Base-by-base conservation (phyloP, 2,329 filamentous ascomycete genomes). In the Colletotrichum chlorophyti region DNA sequence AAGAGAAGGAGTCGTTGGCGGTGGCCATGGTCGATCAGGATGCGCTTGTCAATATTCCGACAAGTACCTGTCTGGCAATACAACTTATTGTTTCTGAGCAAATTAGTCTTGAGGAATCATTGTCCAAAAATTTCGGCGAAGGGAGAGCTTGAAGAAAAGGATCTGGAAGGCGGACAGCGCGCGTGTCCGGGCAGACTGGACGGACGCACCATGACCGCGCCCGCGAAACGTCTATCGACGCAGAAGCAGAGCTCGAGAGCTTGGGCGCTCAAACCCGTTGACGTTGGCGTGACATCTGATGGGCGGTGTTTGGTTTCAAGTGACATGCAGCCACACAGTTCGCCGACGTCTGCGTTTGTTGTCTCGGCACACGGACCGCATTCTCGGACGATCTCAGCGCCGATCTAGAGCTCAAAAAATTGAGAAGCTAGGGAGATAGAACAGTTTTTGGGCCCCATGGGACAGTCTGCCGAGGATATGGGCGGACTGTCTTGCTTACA, bases 331-430 rank as follows among this genome's bases (percentile, higher is more conserved):
- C 31, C 55, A 43, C 55, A 59, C 55, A 49, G 55, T 24, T 51
- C 42, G 12, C 26, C 27, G 42, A 21, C 17, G 35, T 48, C 24
- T 54, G 37, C 34, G 21, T 43, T 55, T 34, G 40, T 38, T 49
- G 32, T 43, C 31, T 45, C 55, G 37, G 55, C 55, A 51, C 55
- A 59, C 55, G 43, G 55, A 55, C 38, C 51, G 37, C 55, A 55
- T 59, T 17, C 51, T 59, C 55, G 51, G 55, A 59, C 51, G 55
- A 59, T 59, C 51, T 49, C 51, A 59, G 52, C 55, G 51, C 43
- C 38, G 38, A 45, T 59, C 43, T 37, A 15, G 32, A 19, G 32
- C 34, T 49, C 5, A 24, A 51, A 5, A 14, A 3, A 10, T 24
- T n/a, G 27, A 14, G 19, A 23, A 42, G 27, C 27, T 27, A 26